Conservation (phyloP, 2,329 filamentous ascomycete species). For the Xylaria sp. region DNA sequence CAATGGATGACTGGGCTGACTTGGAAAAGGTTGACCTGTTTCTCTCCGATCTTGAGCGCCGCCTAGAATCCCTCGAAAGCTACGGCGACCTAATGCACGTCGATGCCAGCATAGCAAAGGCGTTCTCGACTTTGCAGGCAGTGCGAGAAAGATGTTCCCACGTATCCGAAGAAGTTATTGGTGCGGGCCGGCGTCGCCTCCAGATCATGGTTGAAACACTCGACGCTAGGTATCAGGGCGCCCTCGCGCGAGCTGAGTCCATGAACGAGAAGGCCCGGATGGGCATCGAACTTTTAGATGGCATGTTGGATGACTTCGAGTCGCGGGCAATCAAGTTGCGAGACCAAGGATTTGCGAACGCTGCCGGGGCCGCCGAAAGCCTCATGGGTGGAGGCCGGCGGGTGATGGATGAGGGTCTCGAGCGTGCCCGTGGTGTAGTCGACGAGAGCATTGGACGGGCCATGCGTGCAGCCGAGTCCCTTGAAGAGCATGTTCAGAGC, state of each 20-base stretch:
- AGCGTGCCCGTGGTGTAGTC: conserved; percentile 77
- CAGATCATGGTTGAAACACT: conserved; percentile 93
- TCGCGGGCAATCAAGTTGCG: conserved; percentile 80
- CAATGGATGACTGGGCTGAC: conserved; percentile 11
- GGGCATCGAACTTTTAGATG: conserved; percentile 86
- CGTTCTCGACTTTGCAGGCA: conserved; percentile 85
- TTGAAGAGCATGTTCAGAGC: conserved; percentile 85
- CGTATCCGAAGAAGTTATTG: conserved; percentile 89
- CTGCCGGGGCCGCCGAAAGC: conserved; percentile 73
- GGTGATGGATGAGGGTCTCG: conserved; percentile 82
- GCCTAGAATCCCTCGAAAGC: conserved; percentile 87
- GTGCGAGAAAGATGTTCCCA: conserved; percentile 89
- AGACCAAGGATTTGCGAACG: conserved; percentile 76
- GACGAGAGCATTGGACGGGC: conserved; percentile 85
- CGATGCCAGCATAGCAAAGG: conserved; percentile 84
- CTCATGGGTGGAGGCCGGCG: conserved; percentile 82
- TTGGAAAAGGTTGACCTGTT: conserved; percentile 75
- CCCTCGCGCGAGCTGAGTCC: conserved; percentile 83
- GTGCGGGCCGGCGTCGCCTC: conserved; percentile 83
- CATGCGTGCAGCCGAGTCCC: conserved; percentile 79
- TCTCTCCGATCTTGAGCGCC: conserved; percentile 84
- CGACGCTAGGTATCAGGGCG: conserved; percentile 87
- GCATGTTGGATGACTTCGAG: conserved; percentile 87
- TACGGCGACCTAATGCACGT: conserved; percentile 81
- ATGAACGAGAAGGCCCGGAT: conserved; percentile 91